Evolutionary conservation across 768 basidiomycete species (phyloP), one percentile per base, ranked within the genome.

Genomic region (Psilocybe cubensis): DNA sequence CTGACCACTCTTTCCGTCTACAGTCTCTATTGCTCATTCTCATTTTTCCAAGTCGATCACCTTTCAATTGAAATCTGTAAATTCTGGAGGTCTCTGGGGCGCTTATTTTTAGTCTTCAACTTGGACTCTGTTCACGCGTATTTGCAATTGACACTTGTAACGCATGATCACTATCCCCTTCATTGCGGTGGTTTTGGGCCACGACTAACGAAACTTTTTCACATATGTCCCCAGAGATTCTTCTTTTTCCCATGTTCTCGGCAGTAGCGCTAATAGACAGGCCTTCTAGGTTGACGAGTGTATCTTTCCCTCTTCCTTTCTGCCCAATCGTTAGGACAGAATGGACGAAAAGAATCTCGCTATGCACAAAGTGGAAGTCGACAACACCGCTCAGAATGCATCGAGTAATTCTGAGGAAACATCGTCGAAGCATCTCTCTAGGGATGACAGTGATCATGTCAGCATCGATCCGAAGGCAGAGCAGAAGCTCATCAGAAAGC

Each of bases 381-480:
- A 33, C 31, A 33, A 14, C 31, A 33, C 31, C 31, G 12, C 14
- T 17, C 35, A 38, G 35, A 11, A 38, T 38, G 14, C 5, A 38
- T 38, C n/a, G 2, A 38, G 35, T n/a, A 38, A 38, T n/a, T 11
- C n/a, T 4, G 35, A 38, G 12, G n/a, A 11, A 11, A 3, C 35
- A 14, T 38, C 35, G n/a, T 38, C 47, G 27, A 63, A 55, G 28
- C 44, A 52, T 46, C 20, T 29, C 24, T 57, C 56, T 21, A 41
- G 4, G 12, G 55, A 50, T 33, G 55, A 50, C 27, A 42, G 33
- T 44, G 25, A 18, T 46, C 40, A 28, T 17, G 9, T 52, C 21
- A 42, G 62, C 21, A 73, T 76, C 51, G 73, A 76, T 56, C 67
- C 69, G 5, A 59, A 69, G 23, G 72, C 71, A 41, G 74, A 76